Conservation (phyloP, 345 rosid species). For the Dipteronia dyeriana region DNA sequence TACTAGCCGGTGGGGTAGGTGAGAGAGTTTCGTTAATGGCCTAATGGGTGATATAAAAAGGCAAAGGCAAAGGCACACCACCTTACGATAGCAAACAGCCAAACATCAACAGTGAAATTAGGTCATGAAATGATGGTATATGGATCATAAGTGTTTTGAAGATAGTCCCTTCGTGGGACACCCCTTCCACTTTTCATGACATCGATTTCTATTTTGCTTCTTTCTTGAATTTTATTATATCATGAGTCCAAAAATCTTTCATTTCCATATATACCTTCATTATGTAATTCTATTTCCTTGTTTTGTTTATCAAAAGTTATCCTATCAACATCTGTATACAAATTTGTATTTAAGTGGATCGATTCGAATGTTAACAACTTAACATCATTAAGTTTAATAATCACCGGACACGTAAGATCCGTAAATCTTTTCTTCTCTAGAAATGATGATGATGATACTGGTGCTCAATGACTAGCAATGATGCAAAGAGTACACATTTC, state of each 20-base stretch:
- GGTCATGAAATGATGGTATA: slow-evolving; percentile 16
- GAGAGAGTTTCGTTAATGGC: background rate
- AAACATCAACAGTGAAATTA: slow-evolving; percentile 22
- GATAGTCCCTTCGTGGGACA: background rate
- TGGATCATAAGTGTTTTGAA: background rate
- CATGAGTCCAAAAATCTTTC: background rate
- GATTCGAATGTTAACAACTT: too few species aligned
- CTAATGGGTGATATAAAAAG: background rate
- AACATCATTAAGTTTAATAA: too few species aligned
- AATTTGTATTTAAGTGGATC: too few species aligned
- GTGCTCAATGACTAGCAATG: background rate
- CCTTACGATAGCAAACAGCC: background rate
- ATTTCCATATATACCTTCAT: too few species aligned
- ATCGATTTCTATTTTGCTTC: background rate
- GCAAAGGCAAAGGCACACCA: background rate
- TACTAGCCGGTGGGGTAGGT: background rate
- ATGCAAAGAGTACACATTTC: background rate
- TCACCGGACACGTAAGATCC: background rate
- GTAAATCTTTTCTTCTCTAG: background rate
- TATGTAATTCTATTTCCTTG: too few species aligned
- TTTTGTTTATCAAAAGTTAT: too few species aligned
- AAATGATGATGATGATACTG: background rate
- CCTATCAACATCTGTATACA: too few species aligned
- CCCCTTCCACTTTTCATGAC: background rate
- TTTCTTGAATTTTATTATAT: background rate